Percentiles rank a stretch among this genome's conserved stretches.
Evolutionary conservation across 176 grass and related monocot genomes (phyloP).

Genomic region (Secale cereale): DNA sequence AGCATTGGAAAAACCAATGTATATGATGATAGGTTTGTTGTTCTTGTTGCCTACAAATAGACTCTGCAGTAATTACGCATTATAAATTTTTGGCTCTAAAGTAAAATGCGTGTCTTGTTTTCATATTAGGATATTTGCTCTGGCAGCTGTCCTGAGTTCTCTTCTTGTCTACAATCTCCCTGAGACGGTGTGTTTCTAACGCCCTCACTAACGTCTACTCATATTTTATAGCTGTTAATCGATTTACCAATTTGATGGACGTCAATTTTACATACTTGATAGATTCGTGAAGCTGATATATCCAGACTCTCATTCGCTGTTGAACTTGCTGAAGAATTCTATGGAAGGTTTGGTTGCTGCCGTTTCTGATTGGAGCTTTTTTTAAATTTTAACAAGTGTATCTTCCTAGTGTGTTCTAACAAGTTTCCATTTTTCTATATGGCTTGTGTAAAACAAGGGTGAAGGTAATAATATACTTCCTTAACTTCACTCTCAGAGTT

Average conservation of each 20-base stretch:
- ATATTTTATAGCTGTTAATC: constrained; percentile 11
- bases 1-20: constrained; percentile 97
- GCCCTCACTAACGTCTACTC: background rate
- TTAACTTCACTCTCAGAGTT: constrained; percentile 3
- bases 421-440: background rate
- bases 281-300: constrained; percentile 97
- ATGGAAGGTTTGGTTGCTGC: constrained; percentile 61
- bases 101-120: background rate
- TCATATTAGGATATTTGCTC: constrained; percentile 77
- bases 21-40: constrained; percentile 92
- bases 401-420: constrained; percentile 38
- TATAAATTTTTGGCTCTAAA: background rate
- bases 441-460: constrained; percentile 58
- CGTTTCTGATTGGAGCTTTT: constrained; percentile 13
- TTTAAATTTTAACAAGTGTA: background rate
- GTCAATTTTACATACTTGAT: constrained; percentile 29
- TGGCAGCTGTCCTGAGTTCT: constrained; percentile 89
- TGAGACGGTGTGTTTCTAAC: constrained; percentile 64
- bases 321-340: constrained; percentile 96
- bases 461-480: constrained; percentile 80
- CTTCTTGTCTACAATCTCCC: constrained; percentile 95
- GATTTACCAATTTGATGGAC: background rate
- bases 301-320: constrained; percentile 89
- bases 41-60: constrained; percentile 2
- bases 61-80: background rate